Base-by-base conservation (phyloP, 495 filamentous ascomycete species). In the Aspergillus conjunctus region DNA sequence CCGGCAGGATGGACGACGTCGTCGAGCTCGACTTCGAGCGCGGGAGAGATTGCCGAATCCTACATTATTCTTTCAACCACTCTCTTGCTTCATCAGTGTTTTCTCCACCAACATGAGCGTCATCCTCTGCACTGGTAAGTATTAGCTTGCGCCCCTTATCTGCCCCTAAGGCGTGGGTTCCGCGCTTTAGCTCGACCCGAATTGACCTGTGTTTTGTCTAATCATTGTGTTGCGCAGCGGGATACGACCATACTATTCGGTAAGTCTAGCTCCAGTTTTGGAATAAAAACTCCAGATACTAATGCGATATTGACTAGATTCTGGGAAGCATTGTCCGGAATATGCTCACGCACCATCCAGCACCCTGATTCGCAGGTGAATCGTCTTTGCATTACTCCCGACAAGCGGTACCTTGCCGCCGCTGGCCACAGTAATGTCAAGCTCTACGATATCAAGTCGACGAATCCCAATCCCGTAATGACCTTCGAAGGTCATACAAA, bases 231-330 rank as follows among this genome's bases (percentile, higher is more conserved):
- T 49, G 55, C 54, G 72, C 76, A 91, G 94, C 94, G 74, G 95
- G 94, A 66, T 98, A 98, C 77, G 94, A 98, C 81, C 94, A 98
- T 78, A 98, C 94, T 41, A 98, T 98, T 67, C 87, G 94, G 92
- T 96, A 84, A 70, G 83, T 70, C 44, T 17, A 52, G 7, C 39
- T 18, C n/a, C 18, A n/a, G 12, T 12, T 11, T 17, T 30, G 21
- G 3, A n/a, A 26, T 21, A 18, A n/a, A 18, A 50, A 31, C 4
- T 31, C 43, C 44, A 44, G 17, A 37, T 21, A 52, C 63, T 59
- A 32, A 70, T 20, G 4, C 26, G 8, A 21, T 34, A 22, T 39
- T 56, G 5, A 26, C 8, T 43, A 96, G 92, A 55, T 98, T 98
- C 80, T 98, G 94, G 94, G 94, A 98, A 73, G 94, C 94, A 4